These are phyloP conservation scores for Talaromyces liani DNA, from an alignment of 495 filamentous ascomycete species.

Conservation along the genomic window DNA sequence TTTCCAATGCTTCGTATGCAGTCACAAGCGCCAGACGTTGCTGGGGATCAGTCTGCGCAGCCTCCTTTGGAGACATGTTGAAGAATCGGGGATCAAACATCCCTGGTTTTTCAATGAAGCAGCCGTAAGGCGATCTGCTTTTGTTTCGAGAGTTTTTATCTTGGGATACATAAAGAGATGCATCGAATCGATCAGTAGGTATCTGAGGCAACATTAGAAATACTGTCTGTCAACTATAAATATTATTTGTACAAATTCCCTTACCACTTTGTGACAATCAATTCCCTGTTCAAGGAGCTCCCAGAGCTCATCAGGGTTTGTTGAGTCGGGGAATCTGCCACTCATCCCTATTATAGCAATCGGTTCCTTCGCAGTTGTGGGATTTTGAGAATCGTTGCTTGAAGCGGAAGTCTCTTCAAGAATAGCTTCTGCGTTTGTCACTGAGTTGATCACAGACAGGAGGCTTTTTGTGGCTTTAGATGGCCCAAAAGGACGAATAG, in stretches of 20 bases:
- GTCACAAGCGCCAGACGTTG: slow-evolving; percentile 76
- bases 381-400: neutral
- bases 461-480: neutral
- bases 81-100: slow-evolving; percentile 86
- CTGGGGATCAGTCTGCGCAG: slow-evolving; percentile 80
- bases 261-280: slow-evolving; percentile 36
- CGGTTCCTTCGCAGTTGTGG: neutral
- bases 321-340: slow-evolving; percentile 64
- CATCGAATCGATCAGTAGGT: slow-evolving; percentile 69
- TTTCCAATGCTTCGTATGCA: slow-evolving; percentile 47
- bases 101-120: slow-evolving; percentile 80
- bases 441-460: slow-evolving; percentile 1
- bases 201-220: slow-evolving; percentile 13
- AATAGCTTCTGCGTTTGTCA: slow-evolving; percentile 7
- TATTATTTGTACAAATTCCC: neutral
- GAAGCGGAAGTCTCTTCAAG: neutral
- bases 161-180: slow-evolving; percentile 67
- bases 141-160: slow-evolving; percentile 71
- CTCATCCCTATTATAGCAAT: slow-evolving; percentile 74
- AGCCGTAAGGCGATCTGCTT: slow-evolving; percentile 74
- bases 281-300: slow-evolving; percentile 61
- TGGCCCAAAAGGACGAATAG: neutral
- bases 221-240: neutral
- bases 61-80: slow-evolving; percentile 95
- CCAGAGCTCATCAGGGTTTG: slow-evolving; percentile 61